Evolutionary conservation across 306 rosid species (phyloP), one percentile per base, ranked within the genome.

Genomic region (Hylodesmum podocarpum): DNA sequence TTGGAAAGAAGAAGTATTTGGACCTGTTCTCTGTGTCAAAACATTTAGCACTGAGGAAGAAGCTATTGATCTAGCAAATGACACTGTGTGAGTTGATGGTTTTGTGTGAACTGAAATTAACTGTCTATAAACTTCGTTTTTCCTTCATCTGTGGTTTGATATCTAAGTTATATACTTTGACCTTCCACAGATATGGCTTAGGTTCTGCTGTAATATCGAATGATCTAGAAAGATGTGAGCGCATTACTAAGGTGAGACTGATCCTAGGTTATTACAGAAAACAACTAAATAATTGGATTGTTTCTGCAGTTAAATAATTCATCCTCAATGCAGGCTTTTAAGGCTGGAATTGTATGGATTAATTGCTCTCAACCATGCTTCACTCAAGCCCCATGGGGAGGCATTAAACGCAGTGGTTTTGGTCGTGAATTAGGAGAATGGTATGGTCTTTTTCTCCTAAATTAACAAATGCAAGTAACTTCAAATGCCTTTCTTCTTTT

Each of bases 311-410:
- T 70, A 28, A 67, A 27, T 61, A 29, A 31, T 39, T 63, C 61
- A 21, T 74, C 36, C 69, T 31, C 37, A 62, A 37, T 65, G 77
- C 89, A 95, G 99, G 97, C 92, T 55, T 53, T 95, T 68, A 91
- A 87, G 82, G 90, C 97, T 8, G 99, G 99, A 72, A 80, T 95
- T 65, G 97, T 92, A 18, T 95, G 99, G 99, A 4, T 92, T 81
- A 95, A 95, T 82, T 95, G 99, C 81, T 95, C 98, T 53, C 99
- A 95, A 58, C 99, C 99, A 70, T 92, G 97, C 87, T 95, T 95
- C 85, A 77, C 87, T 80, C 99, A 95, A 82, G 99, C 97, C 47
- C 99, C 99, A 16, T 95, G 99, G 99, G 99, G 99, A 76, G 99
- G 99, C 90, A 79, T 36, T 59, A 95, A 95, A 72, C 93, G 96